These are phyloP conservation scores for Tylopilus intermedius DNA, from an alignment of 768 basidiomycete species.

Conservation along the genomic window DNA sequence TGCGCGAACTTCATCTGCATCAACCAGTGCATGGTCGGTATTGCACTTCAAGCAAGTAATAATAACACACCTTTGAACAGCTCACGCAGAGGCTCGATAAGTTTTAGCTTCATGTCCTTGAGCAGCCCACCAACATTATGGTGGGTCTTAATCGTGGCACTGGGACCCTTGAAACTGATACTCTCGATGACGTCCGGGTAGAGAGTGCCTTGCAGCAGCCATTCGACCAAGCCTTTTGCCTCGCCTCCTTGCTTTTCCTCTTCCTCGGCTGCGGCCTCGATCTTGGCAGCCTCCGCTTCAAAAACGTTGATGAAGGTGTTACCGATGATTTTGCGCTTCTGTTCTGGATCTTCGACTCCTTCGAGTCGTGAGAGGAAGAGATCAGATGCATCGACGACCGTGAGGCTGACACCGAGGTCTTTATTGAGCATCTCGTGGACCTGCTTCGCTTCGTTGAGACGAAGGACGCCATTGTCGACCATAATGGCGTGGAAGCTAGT, in stretches of 20 bases:
- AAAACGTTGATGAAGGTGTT: constrained; percentile 99
- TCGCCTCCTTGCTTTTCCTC: constrained; percentile 65
- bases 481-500: constrained; percentile 96
- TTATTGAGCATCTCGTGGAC: constrained; percentile 91
- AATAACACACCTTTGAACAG: constrained; percentile 84
- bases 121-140: constrained; percentile 97
- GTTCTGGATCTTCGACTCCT: constrained; percentile 92
- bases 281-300: constrained; percentile 86
- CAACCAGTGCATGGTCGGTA: background rate
- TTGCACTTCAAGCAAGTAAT: background rate
- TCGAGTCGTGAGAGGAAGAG: constrained; percentile 86
- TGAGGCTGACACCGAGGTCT: constrained; percentile 93
- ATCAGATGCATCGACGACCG: constrained; percentile 92
- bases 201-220: constrained; percentile 94
- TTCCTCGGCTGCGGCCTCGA: constrained; percentile 76
- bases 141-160: constrained; percentile 99
- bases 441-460: constrained; percentile 84
- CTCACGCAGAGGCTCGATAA: constrained; percentile 95
- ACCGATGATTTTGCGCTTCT: constrained; percentile 96
- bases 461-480: constrained; percentile 98
- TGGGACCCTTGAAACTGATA: constrained; percentile 98
- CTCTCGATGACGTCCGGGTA: constrained; percentile 99
- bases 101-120: constrained; percentile 96
- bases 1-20: constrained; percentile 87
- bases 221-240: constrained; percentile 89